These are phyloP conservation scores for Silene vulgaris DNA, from an alignment of 179 eudicot genomes.

Conservation along the genomic window DNA sequence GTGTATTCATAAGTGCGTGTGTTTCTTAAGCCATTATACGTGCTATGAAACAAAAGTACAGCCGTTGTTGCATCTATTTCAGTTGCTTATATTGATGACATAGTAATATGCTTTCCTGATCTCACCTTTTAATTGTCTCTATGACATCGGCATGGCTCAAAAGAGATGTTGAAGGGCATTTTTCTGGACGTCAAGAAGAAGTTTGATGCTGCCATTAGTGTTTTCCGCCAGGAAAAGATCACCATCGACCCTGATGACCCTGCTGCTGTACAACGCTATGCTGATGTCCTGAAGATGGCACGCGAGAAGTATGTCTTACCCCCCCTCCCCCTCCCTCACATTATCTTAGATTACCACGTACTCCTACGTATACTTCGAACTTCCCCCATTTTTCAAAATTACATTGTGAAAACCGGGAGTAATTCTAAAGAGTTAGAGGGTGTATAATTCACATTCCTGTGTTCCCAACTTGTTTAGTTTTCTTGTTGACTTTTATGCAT, in stretches of 20 bases:
- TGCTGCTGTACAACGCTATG: constrained; percentile 72
- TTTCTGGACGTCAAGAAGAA: constrained; percentile 83
- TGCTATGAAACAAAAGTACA: not conserved
- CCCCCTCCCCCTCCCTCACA: not conserved
- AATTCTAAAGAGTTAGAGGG: too few relatives aligned
- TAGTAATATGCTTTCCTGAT: not conserved
- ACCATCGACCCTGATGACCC: constrained; percentile 84
- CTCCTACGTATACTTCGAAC: too few relatives aligned
- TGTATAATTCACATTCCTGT: not conserved
- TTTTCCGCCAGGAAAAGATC: constrained; percentile 81
- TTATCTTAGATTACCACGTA: not conserved
- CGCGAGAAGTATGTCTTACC: constrained; percentile 59
- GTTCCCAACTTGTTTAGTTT: not conserved
- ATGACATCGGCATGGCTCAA: constrained; percentile 26
- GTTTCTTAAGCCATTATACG: too few relatives aligned
- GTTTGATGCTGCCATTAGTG: constrained; percentile 75
- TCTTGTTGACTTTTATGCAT: not conserved
- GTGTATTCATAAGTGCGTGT: too few relatives aligned
- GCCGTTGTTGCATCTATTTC: not conserved
- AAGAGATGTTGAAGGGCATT: constrained; percentile 88
- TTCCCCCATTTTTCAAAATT: too few relatives aligned
- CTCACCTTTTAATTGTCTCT: constrained; percentile 12
- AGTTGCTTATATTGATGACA: not conserved
- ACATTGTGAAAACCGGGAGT: too few relatives aligned
- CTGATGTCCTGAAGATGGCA: constrained; percentile 77